A percentile compares a stretch with the other conserved stretches of the same genome.
These are phyloP conservation scores for Pyrenophora teres DNA, from an alignment of 2,329 filamentous ascomycete species.

Conservation along the genomic window DNA sequence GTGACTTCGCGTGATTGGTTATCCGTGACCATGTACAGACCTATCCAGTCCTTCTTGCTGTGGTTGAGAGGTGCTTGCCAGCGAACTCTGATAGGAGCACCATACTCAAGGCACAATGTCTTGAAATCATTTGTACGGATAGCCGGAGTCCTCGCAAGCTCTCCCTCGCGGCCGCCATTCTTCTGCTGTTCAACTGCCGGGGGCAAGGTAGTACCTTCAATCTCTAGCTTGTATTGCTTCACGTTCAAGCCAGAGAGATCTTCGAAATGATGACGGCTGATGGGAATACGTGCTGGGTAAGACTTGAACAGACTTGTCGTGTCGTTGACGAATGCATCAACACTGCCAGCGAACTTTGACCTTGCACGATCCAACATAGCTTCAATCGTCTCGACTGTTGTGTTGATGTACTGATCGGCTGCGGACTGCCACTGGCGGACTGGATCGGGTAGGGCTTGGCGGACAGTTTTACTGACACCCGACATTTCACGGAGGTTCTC, in stretches of 20 bases:
- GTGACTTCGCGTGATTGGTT: constrained; percentile 86
- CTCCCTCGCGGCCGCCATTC: constrained; percentile 73
- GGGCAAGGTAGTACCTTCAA: constrained; percentile 66
- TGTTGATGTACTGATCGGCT: constrained; percentile 84
- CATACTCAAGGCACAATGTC: constrained; percentile 83
- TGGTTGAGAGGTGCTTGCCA: constrained; percentile 91
- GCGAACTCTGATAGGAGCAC: constrained; percentile 82
- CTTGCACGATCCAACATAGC: constrained; percentile 85
- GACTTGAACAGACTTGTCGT: constrained; percentile 87
- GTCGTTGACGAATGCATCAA: constrained; percentile 85
- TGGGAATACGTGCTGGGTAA: constrained; percentile 82
- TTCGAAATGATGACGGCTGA: constrained; percentile 76
- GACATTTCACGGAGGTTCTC: constrained; percentile 81
- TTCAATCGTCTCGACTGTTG: constrained; percentile 86
- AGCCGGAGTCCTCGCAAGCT: constrained; percentile 69
- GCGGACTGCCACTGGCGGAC: constrained; percentile 83
- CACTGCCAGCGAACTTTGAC: constrained; percentile 82
- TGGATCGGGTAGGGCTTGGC: constrained; percentile 80
- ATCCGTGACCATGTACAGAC: constrained; percentile 93
- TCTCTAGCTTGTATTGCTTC: constrained; percentile 76
- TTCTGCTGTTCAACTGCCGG: constrained; percentile 61
- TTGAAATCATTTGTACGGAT: constrained; percentile 65
- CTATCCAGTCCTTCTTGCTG: constrained; percentile 91
- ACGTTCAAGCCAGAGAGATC: constrained; percentile 80
- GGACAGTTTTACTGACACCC: constrained; percentile 88